phyloP scores from a whole-genome alignment of 352 stramenopile species.

The Globisporangium alternatum region DNA sequence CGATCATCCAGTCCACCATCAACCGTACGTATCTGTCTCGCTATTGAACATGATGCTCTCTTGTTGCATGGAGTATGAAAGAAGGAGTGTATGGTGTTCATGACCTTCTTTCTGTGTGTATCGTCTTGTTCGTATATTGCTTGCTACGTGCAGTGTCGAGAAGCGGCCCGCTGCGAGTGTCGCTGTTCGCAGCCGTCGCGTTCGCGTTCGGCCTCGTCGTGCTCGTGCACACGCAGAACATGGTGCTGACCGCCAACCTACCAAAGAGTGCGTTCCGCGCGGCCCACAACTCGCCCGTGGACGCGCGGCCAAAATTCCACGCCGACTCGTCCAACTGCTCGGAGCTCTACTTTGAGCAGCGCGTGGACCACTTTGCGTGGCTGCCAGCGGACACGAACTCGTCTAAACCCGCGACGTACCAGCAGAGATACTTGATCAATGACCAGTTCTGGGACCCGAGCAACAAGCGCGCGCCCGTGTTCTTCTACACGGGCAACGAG shows the following conservation, averaged over 20 bases:
- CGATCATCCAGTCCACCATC: constrained; percentile 17
- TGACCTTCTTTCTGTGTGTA: neutral
- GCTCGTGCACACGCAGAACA: constrained; percentile 65
- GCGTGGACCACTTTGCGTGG: constrained; percentile 89
- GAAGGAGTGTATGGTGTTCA: neutral
- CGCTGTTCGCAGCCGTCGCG: constrained; percentile 40
- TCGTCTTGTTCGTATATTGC: neutral
- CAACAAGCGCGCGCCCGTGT: constrained; percentile 75
- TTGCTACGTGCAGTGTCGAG: constrained; percentile 4
- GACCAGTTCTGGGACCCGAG: constrained; percentile 75
- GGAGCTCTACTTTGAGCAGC: constrained; percentile 85
- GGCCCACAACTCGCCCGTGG: constrained; percentile 10
- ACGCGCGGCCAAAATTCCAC: constrained; percentile 17
- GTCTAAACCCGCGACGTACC: constrained; percentile 53
- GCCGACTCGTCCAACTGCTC: constrained; percentile 74
- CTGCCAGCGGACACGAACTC: constrained; percentile 22
- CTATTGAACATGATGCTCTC: too few relatives aligned
- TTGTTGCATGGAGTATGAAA: too few relatives aligned
- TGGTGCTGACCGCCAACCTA: constrained; percentile 42
- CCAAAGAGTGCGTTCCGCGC: constrained; percentile 34
- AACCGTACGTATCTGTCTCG: constrained; percentile 9
- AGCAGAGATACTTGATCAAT: constrained; percentile 90
- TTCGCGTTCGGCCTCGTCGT: constrained; percentile 63
- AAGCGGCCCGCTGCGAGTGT: constrained; percentile 36
- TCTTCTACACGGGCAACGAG: constrained; percentile 96